Percentiles rank a stretch among this genome's conserved stretches.
Conservation (phyloP, 2,329 filamentous ascomycete species). For the Apiospora pterosperma region DNA sequence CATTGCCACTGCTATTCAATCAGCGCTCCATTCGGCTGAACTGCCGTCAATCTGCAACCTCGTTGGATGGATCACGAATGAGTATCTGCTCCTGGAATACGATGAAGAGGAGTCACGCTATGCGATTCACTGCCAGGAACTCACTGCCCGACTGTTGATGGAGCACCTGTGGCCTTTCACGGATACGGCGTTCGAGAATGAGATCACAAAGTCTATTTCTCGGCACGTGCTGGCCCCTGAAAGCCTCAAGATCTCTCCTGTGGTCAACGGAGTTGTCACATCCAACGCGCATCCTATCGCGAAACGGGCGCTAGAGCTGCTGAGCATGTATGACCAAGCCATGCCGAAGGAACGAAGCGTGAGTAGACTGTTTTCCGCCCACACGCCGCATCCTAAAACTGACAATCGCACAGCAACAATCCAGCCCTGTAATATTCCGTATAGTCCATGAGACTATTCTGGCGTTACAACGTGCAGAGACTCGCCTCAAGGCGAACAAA, state of each 20-base stretch:
- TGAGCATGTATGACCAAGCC: constrained; percentile 60
- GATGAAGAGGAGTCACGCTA: constrained; percentile 55
- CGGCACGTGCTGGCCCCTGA: constrained; percentile 44
- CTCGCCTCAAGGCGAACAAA: constrained; percentile 62
- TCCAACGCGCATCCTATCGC: constrained; percentile 58
- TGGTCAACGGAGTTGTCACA: constrained; percentile 45
- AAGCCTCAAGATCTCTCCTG: constrained; percentile 47
- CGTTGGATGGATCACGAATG: constrained; percentile 55
- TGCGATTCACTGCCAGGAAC: constrained; percentile 50
- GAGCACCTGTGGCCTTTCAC: constrained; percentile 57
- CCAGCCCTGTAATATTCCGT: constrained; percentile 55
- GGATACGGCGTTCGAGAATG: constrained; percentile 51
- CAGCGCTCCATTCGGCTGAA: constrained; percentile 43
- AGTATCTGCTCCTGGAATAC: constrained; percentile 53
- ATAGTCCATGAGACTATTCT: constrained; percentile 89
- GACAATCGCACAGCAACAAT: constrained; percentile 36
- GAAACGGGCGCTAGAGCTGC: constrained; percentile 54
- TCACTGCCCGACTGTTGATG: constrained; percentile 52
- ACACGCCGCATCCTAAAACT: background rate
- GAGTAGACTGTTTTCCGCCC: constrained; percentile 26
- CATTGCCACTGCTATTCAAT: constrained; percentile 46
- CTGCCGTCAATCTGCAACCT: constrained; percentile 51
- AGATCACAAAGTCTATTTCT: constrained; percentile 52
- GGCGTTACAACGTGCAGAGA: constrained; percentile 75
- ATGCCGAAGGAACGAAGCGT: constrained; percentile 63